Evolutionary conservation across 257 asterid genomes (phyloP).

Genomic region (Solanum bukasovii): DNA sequence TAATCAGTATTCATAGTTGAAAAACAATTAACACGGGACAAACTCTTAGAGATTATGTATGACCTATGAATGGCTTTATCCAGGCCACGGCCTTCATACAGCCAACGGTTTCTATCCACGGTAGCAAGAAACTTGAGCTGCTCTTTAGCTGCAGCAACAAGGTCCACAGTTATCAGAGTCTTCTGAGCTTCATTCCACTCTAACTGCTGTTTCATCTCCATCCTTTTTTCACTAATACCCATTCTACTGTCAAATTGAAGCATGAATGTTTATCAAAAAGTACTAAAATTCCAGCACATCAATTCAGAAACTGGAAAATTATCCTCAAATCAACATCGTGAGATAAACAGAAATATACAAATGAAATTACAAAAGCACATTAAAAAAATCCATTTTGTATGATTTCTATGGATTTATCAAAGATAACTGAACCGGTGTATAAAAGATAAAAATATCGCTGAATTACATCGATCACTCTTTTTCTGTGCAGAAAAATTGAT

Average conservation of each 20-base stretch:
- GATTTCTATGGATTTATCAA: not conserved
- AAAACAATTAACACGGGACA: not conserved
- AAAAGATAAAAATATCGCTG: not conserved
- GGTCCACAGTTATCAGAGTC: slow-evolving; percentile 50
- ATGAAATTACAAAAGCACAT: not conserved
- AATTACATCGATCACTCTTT: not conserved
- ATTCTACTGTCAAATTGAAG: not conserved
- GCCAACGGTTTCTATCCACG: slow-evolving; percentile 85
- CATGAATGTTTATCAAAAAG: not conserved
- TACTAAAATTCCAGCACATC: not conserved
- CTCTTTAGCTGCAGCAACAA: slow-evolving; percentile 59
- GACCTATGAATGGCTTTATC: slow-evolving; percentile 71
- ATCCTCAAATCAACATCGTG: not conserved
- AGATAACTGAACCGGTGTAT: not conserved
- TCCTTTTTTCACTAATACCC: not conserved
- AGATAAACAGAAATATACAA: not conserved
- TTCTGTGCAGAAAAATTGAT: not conserved
- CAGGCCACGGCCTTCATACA: slow-evolving; percentile 61
- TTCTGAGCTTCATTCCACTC: slow-evolving; percentile 89
- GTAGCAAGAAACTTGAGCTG: slow-evolving; percentile 76
- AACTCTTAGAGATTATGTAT: not conserved
- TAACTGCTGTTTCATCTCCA: slow-evolving; percentile 59
- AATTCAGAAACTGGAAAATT: not conserved
- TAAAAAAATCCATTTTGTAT: not conserved
- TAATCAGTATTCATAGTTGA: not conserved